A percentile compares a stretch with the other conserved stretches of the same genome.
Conservation (phyloP, 2,329 filamentous ascomycete species). For the Pleurostoma richardsiae region DNA sequence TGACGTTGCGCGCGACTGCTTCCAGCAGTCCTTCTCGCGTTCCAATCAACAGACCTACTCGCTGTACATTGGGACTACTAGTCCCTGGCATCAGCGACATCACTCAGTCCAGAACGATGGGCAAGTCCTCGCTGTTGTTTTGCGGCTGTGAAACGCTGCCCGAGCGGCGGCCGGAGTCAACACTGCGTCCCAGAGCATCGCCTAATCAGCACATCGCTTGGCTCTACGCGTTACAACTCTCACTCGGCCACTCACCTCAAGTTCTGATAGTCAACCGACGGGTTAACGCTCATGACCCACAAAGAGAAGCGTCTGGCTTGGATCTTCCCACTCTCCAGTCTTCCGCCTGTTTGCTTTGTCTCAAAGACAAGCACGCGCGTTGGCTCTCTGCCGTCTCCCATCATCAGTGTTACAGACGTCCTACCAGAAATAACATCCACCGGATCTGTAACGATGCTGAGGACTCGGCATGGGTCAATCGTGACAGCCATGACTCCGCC, state of each 20-base stretch:
- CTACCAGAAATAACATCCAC: not conserved
- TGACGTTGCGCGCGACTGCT: too few relatives aligned
- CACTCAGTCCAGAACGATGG: too few relatives aligned
- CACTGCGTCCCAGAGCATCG: not conserved
- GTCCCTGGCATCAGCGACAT: too few relatives aligned
- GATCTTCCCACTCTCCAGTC: conserved; percentile 4
- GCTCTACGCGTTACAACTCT: not conserved
- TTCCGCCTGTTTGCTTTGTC: conserved; percentile 2
- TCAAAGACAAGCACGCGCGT: conserved; percentile 4
- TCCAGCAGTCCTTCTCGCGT: too few relatives aligned
- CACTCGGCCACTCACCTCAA: not conserved
- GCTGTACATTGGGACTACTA: too few relatives aligned
- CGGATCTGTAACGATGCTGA: not conserved
- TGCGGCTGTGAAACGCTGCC: too few relatives aligned
- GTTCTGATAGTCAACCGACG: conserved; percentile 1
- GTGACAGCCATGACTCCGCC: not conserved
- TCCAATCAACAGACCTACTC: too few relatives aligned
- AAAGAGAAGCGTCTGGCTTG: conserved; percentile 4
- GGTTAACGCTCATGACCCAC: conserved; percentile 6
- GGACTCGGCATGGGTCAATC: conserved; percentile 3
- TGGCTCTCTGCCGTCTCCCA: conserved; percentile 5
- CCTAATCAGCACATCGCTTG: not conserved
- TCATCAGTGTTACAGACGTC: not conserved
- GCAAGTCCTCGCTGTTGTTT: too few relatives aligned
- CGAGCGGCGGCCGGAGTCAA: not conserved